Base-by-base conservation (phyloP, 176 grass and related monocot species). In the Panicum miliaceum region DNA sequence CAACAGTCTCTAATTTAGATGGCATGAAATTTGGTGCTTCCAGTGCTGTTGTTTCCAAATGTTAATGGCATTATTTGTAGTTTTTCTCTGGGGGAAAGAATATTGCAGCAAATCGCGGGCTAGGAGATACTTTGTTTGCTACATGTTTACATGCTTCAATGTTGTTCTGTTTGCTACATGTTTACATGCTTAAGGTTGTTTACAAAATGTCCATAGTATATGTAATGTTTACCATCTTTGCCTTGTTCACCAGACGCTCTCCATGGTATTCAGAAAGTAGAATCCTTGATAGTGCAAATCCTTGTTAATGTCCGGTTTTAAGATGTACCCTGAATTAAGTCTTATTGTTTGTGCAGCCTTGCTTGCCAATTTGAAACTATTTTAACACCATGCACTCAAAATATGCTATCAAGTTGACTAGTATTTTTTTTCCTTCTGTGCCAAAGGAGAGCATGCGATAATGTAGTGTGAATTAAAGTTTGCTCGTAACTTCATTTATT, bases 1-100 rank as follows among this genome's bases (percentile, higher is more conserved):
- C 37, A 77, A 83, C 43, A 76, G 20, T 84, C 36, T 88, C 87
- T 86, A 80, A 92, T 86, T 85, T 89, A 84, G 90, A 67, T 91
- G 69, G 80, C 63, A 84, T 82, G 64, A 10, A 77, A 64, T 71
- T 81, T 50, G 60, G 75, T 86, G 79, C 27, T 62, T 89, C 51
- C 36, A 86, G 70, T 87, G 38, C 56, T 42, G 20, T 3, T 72
- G 16, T 81, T 36, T 32, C 37, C 66, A 23, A 75, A 81, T 62
- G 3, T 71, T 63, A 36, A 71, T 82, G 72, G 15, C 73, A 67
- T 59, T 38, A 57, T 67, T 38, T 78, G 58, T 57, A 64, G 4
- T 16, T 83, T 71, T 88, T 64, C 45, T 79, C 34, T 6, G 20
- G 6, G 6, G 50, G 59, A 38, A 75, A 80, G 29, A 41, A 29